phyloP scores from a whole-genome alignment of 805 yeast genomes.

The Nakazawaea siamensis region DNA sequence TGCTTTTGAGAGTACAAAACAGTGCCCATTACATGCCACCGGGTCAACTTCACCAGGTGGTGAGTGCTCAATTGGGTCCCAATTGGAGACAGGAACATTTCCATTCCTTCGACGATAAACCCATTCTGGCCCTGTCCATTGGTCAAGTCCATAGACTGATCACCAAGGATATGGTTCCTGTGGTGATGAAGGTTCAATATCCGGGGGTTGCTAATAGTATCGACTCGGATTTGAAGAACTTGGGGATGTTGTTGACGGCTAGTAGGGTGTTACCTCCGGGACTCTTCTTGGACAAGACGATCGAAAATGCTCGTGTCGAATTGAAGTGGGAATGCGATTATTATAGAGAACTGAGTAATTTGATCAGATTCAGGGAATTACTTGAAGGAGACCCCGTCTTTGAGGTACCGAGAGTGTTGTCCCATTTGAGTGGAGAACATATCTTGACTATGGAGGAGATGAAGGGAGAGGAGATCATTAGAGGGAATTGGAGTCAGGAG shows the following conservation, averaged over 20 bases:
- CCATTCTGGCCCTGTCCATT: slow-evolving; percentile 95
- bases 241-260: slow-evolving; percentile 76
- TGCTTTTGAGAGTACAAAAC: slow-evolving; percentile 80
- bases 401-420: slow-evolving; percentile 74
- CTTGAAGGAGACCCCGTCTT: slow-evolving; percentile 56
- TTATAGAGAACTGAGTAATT: slow-evolving; percentile 73
- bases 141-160: slow-evolving; percentile 93
- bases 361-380: slow-evolving; percentile 59
- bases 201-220: slow-evolving; percentile 94
- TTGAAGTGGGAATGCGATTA: slow-evolving; percentile 98
- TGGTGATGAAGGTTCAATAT: slow-evolving; percentile 93
- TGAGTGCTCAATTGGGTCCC: slow-evolving; percentile 65
- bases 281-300: slow-evolving; percentile 80
- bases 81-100: slow-evolving; percentile 69
- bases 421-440: slow-evolving; percentile 69
- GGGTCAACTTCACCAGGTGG: slow-evolving; percentile 71
- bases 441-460: slow-evolving; percentile 86
- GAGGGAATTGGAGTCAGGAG: slow-evolving; percentile 67
- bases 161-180: slow-evolving; percentile 56
- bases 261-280: slow-evolving; percentile 86
- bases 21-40: slow-evolving; percentile 97
- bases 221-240: slow-evolving; percentile 87
- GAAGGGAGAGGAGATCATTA: slow-evolving; percentile 76
- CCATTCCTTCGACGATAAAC: slow-evolving; percentile 72
- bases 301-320: slow-evolving; percentile 88